Base-by-base conservation (phyloP, 768 basidiomycete genomes). In the Tylopilus intermedius region DNA sequence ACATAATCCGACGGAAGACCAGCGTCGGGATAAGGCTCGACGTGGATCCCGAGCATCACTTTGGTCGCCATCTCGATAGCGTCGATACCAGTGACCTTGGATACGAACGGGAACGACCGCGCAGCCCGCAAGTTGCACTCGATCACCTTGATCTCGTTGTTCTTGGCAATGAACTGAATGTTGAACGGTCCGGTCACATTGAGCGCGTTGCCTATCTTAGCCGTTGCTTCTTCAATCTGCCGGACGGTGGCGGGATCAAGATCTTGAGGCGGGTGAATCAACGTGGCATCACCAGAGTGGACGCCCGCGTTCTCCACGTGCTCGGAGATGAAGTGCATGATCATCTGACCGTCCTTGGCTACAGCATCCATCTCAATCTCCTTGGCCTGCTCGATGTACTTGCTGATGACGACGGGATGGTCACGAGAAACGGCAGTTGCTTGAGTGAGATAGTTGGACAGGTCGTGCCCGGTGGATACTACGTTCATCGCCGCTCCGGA, bases 311-410 rank as follows among this genome's bases (percentile, higher is more conserved):
- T 97, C 75, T 98, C 95, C 63, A 98, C 94, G 69, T 99, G 95
- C 74, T 98, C 96, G 11, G 95, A 98, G 68, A 97, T 94, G 71
- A 93, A 97, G 71, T 99, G 96, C 95, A 99, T 97, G 70, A 97
- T 79, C 82, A 99, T 87, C 76, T 96, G 91, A 21, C 95, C 95
- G 65, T 92, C 91, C 72, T 90, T 90, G 32, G 96, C 96, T 37
- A 99, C 84, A 21, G 96, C 96, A 65, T 99, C 96, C 93, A 99
- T 97, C 77, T 99, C 96, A 60, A 99, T 99, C 74, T 99, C 96
- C 78, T 99, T 98, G 29, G 96, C 96, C 69, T 96, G 91, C 69
- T 98, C 95, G 68, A 99, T 96, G 74, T 96, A 99, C 72, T 99
- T 99, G 58, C 91, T 89, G 71, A 98, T 98, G 62, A 99, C 95